Evolutionary conservation across 805 yeast genomes (phyloP).

Genomic region (Starmerella vitae): DNA sequence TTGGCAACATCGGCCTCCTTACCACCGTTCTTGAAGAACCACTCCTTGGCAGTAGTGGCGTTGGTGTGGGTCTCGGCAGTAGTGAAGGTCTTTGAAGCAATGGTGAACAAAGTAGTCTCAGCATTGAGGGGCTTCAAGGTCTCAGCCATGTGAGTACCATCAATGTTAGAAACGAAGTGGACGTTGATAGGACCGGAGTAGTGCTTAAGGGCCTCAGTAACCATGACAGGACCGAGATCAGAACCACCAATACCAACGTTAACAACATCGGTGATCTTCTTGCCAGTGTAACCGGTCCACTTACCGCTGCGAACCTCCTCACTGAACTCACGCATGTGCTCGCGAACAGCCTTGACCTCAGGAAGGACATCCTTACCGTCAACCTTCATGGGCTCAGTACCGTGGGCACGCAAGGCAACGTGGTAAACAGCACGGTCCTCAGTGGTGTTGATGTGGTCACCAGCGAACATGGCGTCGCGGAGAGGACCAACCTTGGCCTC

Average conservation of each 20-base stretch:
- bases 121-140: constrained; percentile 62
- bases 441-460: constrained; percentile 88
- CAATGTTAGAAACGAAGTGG: constrained; percentile 95
- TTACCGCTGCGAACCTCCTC: constrained; percentile 78
- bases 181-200: constrained; percentile 60
- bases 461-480: constrained; percentile 83
- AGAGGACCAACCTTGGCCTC: constrained; percentile 79
- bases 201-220: constrained; percentile 91
- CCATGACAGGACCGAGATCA: constrained; percentile 98
- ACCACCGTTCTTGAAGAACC: constrained; percentile 72
- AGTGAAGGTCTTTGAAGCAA: constrained; percentile 97
- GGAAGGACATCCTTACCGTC: constrained; percentile 84
- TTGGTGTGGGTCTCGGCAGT: constrained; percentile 97
- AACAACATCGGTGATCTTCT: constrained; percentile 82
- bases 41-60: constrained; percentile 85
- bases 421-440: constrained; percentile 91
- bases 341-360: constrained; percentile 80
- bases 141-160: constrained; percentile 95
- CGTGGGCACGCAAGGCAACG: constrained; percentile 89
- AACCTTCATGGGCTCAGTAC: constrained; percentile 69
- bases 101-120: constrained; percentile 74
- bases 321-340: constrained; percentile 94
- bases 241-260: constrained; percentile 99
- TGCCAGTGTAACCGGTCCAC: constrained; percentile 97
- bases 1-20: constrained; percentile 70